These are phyloP conservation scores for Globisporangium nodosum DNA, from an alignment of 352 stramenopile species.

Conservation along the genomic window DNA sequence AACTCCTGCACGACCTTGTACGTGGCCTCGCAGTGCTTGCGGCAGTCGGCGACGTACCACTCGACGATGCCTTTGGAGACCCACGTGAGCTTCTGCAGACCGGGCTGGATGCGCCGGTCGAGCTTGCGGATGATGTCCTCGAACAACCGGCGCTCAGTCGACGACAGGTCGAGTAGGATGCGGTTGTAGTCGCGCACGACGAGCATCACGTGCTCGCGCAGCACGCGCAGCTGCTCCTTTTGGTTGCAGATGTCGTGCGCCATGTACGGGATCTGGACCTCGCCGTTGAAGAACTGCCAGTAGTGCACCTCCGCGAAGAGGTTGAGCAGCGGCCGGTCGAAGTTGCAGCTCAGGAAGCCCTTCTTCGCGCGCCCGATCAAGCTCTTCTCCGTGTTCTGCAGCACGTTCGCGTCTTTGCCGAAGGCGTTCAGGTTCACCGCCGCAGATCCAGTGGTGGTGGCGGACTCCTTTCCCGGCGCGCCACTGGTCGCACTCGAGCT, in stretches of 20 bases:
- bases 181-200: conserved; percentile 95
- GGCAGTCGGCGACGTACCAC: conserved; percentile 89
- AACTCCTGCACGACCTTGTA: conserved; percentile 89
- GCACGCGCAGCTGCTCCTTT: conserved; percentile 86
- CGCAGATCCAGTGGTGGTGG: not conserved
- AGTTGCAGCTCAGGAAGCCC: conserved; percentile 92
- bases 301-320: conserved; percentile 92
- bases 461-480: not conserved
- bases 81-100: conserved; percentile 93
- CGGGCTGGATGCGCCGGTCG: conserved; percentile 90
- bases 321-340: conserved; percentile 89
- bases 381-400: conserved; percentile 78
- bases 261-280: conserved; percentile 93
- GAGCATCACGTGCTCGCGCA: conserved; percentile 93
- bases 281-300: conserved; percentile 90
- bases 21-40: conserved; percentile 85
- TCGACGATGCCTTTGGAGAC: conserved; percentile 89
- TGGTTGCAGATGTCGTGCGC: conserved; percentile 95
- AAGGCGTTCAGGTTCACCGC: conserved; percentile 32
- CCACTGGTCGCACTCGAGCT: not conserved
- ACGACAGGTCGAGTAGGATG: conserved; percentile 89
- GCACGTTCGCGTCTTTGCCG: conserved; percentile 47
- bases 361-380: conserved; percentile 76
- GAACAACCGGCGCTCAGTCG: conserved; percentile 90
- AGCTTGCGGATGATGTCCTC: conserved; percentile 93